Conservation (phyloP, 75 land plant species). For the Ceratopteris richardii region DNA sequence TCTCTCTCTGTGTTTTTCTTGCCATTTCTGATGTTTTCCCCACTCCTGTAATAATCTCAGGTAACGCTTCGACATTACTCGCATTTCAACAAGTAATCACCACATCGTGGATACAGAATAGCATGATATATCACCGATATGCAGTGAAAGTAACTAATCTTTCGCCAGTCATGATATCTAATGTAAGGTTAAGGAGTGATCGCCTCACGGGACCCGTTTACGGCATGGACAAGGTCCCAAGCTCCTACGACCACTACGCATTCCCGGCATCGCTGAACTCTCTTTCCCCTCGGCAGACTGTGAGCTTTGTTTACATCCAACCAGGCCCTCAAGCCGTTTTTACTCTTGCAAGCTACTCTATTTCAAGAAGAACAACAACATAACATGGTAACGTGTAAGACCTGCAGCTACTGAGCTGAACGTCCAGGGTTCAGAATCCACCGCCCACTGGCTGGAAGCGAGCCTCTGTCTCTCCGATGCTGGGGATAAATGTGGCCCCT, state of each 20-base stretch:
- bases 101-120: neutral
- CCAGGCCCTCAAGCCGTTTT: neutral
- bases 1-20: no score
- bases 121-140: neutral
- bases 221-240: neutral
- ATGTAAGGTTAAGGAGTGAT: neutral
- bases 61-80: neutral
- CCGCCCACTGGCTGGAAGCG: no score
- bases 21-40: no score
- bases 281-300: neutral
- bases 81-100: conserved; percentile 1
- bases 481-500: no score
- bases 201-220: neutral
- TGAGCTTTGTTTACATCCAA: conserved; percentile 1
- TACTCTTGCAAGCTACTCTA: neutral
- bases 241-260: neutral
- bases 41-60: no score
- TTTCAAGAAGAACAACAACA: no score
- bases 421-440: no score
- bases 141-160: neutral
- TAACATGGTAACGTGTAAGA: no score
- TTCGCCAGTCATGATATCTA: neutral
- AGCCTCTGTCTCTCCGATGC: no score
- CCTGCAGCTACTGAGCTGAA: no score
- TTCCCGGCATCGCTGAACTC: neutral